Evolutionary conservation across 2,329 filamentous ascomycete species (phyloP).

Genomic region (Cladobotryum protrusum): DNA sequence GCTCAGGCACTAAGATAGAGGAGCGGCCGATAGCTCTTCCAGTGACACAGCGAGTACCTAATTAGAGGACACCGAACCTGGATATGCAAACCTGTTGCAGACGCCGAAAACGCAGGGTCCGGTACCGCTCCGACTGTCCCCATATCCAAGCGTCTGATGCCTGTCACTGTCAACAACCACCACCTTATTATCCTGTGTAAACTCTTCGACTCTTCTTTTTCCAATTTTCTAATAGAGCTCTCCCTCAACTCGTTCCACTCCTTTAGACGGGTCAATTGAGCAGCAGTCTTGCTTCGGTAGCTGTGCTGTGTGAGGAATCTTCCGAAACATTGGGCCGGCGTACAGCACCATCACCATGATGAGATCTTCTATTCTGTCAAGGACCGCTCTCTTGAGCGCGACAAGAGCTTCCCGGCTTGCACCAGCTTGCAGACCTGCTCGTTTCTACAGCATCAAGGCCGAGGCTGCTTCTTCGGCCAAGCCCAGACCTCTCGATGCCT

Average conservation of each 20-base stretch:
- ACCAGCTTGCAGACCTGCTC: constrained; percentile 24
- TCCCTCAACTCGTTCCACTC: neutral
- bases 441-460: constrained; percentile 48
- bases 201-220: neutral
- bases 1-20: neutral
- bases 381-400: constrained; percentile 29
- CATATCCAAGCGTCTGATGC: neutral
- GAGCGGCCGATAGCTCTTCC: too few relatives aligned
- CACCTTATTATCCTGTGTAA: neutral
- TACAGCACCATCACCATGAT: constrained; percentile 17
- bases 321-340: too few relatives aligned
- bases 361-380: constrained; percentile 25
- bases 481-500: constrained; percentile 67
- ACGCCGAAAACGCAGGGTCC: neutral
- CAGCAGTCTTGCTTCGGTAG: neutral
- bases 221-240: neutral
- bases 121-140: constrained; percentile 10
- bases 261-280: neutral
- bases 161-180: neutral
- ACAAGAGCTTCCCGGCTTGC: constrained; percentile 30
- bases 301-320: neutral
- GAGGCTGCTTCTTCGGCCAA: constrained; percentile 43
- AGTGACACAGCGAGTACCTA: too few relatives aligned
- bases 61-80: too few relatives aligned
- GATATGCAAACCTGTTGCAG: too few relatives aligned